Evolutionary conservation across 2,329 filamentous ascomycete genomes (phyloP).

Genomic region (Nannizziopsis barbatae): DNA sequence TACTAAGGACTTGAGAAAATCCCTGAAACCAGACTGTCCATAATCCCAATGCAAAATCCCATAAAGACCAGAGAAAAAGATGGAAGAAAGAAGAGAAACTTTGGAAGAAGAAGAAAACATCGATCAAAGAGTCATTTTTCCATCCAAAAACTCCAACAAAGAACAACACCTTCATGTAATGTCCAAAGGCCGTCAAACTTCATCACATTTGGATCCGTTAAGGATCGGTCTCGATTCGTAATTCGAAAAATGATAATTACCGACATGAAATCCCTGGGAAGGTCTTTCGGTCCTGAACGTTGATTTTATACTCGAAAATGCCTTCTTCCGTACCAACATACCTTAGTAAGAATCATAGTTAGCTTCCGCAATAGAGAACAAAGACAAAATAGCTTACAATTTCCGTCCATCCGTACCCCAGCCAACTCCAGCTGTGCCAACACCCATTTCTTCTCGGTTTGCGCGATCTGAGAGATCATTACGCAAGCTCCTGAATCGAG

Average conservation of each 20-base stretch:
- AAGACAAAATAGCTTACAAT: slow-evolving; percentile 30
- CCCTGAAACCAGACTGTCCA: too few species aligned
- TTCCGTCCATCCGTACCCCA: slow-evolving; percentile 39
- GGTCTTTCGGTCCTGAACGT: slow-evolving; percentile 38
- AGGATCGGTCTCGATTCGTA: not conserved
- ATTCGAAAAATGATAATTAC: slow-evolving; percentile 18
- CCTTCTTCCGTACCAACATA: slow-evolving; percentile 40
- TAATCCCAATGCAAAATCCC: too few species aligned
- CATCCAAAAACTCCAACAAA: too few species aligned
- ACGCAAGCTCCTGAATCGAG: slow-evolving; percentile 30
- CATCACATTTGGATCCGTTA: not conserved
- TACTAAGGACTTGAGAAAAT: too few species aligned
- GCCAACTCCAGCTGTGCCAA: slow-evolving; percentile 38
- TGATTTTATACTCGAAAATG: slow-evolving; percentile 39
- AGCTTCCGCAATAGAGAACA: not conserved
- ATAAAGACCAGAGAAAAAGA: too few species aligned
- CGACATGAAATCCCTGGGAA: slow-evolving; percentile 36
- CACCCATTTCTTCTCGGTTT: slow-evolving; percentile 28
- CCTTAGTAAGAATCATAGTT: slow-evolving; percentile 23
- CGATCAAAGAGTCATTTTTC: too few species aligned
- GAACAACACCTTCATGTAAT: too few species aligned
- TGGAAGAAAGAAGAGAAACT: too few species aligned
- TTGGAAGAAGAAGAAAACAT: too few species aligned
- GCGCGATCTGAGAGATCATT: slow-evolving; percentile 27
- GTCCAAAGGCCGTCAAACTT: not conserved